Evolutionary conservation across 805 yeast genomes (phyloP).

Genomic region (Wickerhamiella bombiphila): DNA sequence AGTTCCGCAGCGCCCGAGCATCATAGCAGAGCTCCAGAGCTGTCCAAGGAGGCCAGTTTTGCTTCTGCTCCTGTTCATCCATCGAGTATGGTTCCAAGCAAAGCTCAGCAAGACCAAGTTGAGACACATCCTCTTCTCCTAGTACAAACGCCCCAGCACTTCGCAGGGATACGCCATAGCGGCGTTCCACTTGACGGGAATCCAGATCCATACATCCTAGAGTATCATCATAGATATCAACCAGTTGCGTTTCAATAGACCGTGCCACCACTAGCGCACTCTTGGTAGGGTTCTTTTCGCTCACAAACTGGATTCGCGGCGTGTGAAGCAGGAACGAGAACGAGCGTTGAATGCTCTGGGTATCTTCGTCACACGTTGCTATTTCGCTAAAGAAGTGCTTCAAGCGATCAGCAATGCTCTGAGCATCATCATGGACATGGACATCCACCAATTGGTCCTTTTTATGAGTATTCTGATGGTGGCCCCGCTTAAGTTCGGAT

Average conservation of each 20-base stretch:
- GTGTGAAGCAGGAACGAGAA: constrained; percentile 54
- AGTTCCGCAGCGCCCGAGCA: constrained; percentile 31
- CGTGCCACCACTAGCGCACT: constrained; percentile 64
- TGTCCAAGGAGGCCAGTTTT: constrained; percentile 80
- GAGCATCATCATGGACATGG: not conserved
- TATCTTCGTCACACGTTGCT: constrained; percentile 22
- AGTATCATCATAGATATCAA: constrained; percentile 33
- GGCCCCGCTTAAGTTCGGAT: not conserved
- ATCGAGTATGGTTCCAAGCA: constrained; percentile 44
- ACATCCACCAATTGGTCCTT: not conserved
- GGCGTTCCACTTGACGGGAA: constrained; percentile 39
- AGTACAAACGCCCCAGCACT: constrained; percentile 64
- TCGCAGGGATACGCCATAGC: constrained; percentile 53
- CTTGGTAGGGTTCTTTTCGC: constrained; percentile 37
- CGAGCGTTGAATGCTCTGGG: constrained; percentile 31
- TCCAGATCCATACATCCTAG: constrained; percentile 22
- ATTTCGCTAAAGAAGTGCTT: constrained; percentile 28
- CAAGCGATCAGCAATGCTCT: constrained; percentile 5
- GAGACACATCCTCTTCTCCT: constrained; percentile 35
- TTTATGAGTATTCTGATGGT: not conserved
- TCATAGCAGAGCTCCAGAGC: constrained; percentile 57
- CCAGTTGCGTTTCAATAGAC: constrained; percentile 47
- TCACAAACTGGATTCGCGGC: constrained; percentile 68
- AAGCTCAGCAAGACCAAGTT: constrained; percentile 45
- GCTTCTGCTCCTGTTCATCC: constrained; percentile 25